Evolutionary conservation across 169 alveolate species (phyloP), one percentile per base, ranked within the genome.

Genomic region (Cryptosporidium ryanae): DNA sequence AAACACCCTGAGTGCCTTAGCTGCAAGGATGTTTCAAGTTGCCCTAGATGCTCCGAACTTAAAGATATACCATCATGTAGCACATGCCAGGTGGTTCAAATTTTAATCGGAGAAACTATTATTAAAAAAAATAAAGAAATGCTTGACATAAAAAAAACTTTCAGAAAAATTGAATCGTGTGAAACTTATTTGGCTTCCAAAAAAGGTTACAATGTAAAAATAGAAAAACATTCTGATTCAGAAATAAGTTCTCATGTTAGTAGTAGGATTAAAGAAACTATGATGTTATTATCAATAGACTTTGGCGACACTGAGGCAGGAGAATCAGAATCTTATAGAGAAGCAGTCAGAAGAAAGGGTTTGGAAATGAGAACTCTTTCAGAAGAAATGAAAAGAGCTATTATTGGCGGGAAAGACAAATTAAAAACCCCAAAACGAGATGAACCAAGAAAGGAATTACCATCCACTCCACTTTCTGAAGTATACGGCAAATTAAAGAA

Each of bases 1-100:
- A 38, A 27, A 32, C 23, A 65, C 13, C n/a, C 50, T 5, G 83
- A 68, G 38, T 68, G 83, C n/a, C 10, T 48, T 59, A 48, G 32
- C 4, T 68, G 83, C 13, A 68, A 49, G 21, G 21, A 66, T n/a
- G 18, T 68, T 49, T 21, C 83, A 32, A n/a, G 55, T 27, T 68
- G 83, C 52, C 43, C 66, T 27, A 43, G 18, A 32, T 68, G 83
- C n/a, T 66, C 83, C 0, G 83, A 66, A 52, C 49, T 68, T 55
- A 66, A 68, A 18, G 83, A 68, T 52, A 29, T 68, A 25, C 15
- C 18, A 34, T n/a, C 83, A 27, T 68, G 83, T 10, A 68, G 52
- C 38, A 34, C 29, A 32, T 68, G 83, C 17, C 83, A 49, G 13
- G 65, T 64, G n/a, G 32, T 21, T 17, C 83, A 68, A 32, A 68